phyloP scores from a whole-genome alignment of 106 monocot species.

The Dioscorea zingiberensis region DNA sequence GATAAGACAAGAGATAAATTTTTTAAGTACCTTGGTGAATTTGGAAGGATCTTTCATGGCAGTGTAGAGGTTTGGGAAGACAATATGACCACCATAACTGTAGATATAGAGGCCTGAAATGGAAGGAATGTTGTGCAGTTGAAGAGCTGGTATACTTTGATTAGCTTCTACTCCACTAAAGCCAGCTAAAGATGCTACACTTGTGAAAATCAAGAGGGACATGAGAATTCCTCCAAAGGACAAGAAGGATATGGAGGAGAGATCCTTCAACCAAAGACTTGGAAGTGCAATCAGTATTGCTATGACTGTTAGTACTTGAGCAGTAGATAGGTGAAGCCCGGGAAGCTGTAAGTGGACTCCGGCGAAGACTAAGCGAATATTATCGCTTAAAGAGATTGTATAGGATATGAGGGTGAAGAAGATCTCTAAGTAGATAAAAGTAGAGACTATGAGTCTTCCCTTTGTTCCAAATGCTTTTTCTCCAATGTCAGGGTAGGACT shows the following conservation, averaged over 20 bases:
- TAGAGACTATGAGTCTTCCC: conserved; percentile 49
- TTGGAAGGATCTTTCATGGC: conserved; percentile 80
- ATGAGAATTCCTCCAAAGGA: conserved; percentile 70
- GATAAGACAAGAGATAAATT: not conserved
- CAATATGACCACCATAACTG: conserved; percentile 74
- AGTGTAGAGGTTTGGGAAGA: conserved; percentile 74
- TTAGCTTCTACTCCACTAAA: conserved; percentile 28
- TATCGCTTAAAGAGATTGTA: conserved; percentile 79
- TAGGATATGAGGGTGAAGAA: conserved; percentile 73
- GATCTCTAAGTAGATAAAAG: conserved; percentile 78
- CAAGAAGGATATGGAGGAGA: conserved; percentile 73
- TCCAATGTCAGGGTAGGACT: conserved; percentile 65
- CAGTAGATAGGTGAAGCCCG: conserved; percentile 32
- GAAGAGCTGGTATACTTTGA: conserved; percentile 43
- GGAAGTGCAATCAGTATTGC: conserved; percentile 63
- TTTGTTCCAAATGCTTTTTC: conserved; percentile 50
- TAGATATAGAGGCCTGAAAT: conserved; percentile 72
- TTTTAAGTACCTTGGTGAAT: conserved; percentile 59
- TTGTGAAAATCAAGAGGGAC: conserved; percentile 62
- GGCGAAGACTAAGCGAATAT: conserved; percentile 42
- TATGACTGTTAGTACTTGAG: conserved; percentile 52
- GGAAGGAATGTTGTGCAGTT: conserved; percentile 41
- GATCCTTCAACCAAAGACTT: conserved; percentile 67
- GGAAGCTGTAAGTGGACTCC: conserved; percentile 22
- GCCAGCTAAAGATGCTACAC: conserved; percentile 31